A percentile compares a stretch with the other conserved stretches of the same genome.
phyloP scores from a whole-genome alignment of 2,329 filamentous ascomycete species.

The Drechmeria coniospora region DNA sequence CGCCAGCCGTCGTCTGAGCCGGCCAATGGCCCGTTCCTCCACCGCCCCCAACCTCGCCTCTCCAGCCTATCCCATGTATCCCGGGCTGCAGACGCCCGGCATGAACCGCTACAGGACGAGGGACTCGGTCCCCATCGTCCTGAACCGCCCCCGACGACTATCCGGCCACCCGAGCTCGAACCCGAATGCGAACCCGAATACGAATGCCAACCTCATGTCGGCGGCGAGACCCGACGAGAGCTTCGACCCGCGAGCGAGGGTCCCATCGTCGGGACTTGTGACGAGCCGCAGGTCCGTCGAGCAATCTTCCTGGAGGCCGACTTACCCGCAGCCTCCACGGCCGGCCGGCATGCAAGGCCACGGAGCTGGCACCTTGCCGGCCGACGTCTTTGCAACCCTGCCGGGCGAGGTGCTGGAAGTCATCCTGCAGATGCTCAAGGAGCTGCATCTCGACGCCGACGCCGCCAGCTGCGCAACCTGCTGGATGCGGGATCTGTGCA shows the following conservation, averaged over 20 bases:
- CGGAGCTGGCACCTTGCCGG: conserved; percentile 15
- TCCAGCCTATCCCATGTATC: conserved; percentile 14
- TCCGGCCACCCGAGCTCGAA: conserved; percentile 7
- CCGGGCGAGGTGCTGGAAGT: conserved; percentile 43
- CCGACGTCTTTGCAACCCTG: conserved; percentile 38
- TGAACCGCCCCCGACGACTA: conserved; percentile 22
- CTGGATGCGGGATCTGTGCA: conserved; percentile 46
- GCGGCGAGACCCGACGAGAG: conserved; percentile 8
- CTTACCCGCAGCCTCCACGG: conserved; percentile 3
- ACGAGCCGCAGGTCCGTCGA: conserved; percentile 26
- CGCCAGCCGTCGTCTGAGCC: conserved; percentile 1
- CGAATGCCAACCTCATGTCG: no score
- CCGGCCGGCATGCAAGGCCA: conserved; percentile 1
- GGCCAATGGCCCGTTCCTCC: conserved; percentile 3
- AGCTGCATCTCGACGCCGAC: conserved; percentile 29
- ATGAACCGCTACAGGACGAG: conserved; percentile 7
- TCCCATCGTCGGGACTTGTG: conserved; percentile 19
- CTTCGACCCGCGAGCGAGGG: conserved; percentile 11
- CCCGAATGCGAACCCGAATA: no score
- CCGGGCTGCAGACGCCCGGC: conserved; percentile 14
- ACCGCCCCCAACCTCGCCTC: conserved; percentile 8
- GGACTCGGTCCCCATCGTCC: conserved; percentile 10
- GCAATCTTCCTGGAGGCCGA: conserved; percentile 7
- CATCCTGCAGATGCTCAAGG: conserved; percentile 37
- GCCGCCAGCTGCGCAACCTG: conserved; percentile 46